Evolutionary conservation across 1,284 basidiomycete species (phyloP).

Genomic region (Ganoderma sinense): DNA sequence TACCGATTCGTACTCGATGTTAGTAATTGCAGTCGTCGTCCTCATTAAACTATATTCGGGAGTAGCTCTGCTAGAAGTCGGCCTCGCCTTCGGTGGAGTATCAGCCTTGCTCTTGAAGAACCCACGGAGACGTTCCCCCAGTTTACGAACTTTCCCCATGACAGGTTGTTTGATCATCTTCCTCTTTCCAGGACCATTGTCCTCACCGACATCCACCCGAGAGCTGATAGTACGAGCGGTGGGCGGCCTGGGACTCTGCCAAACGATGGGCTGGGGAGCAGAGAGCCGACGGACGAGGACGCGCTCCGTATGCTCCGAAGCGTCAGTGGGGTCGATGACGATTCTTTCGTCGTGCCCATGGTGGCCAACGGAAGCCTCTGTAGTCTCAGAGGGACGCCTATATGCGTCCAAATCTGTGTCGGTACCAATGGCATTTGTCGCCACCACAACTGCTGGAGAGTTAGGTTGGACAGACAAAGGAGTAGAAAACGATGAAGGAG

Average conservation of each 20-base stretch:
- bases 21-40: conserved; percentile 36
- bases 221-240: conserved; percentile 25
- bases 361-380: conserved; percentile 18
- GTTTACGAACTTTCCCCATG: conserved; percentile 21
- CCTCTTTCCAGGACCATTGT: neutral
- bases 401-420: neutral
- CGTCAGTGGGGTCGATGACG: neutral
- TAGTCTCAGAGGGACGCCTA: conserved; percentile 7
- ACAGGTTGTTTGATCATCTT: conserved; percentile 22
- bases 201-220: conserved; percentile 30
- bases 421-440: neutral
- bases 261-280: conserved; percentile 19
- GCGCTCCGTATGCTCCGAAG: conserved; percentile 9
- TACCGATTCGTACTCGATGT: conserved; percentile 40
- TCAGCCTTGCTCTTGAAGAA: conserved; percentile 33
- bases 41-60: conserved; percentile 32
- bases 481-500: conserved; percentile 33
- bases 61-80: conserved; percentile 1
- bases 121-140: conserved; percentile 39
- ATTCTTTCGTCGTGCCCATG: neutral
- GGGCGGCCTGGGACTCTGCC: conserved; percentile 12
- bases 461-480: conserved; percentile 36
- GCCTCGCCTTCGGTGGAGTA: conserved; percentile 9
- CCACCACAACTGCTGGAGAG: neutral
- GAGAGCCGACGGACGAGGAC: conserved; percentile 21